These are phyloP conservation scores for Chalaropsis ovoidea DNA, from an alignment of 2,329 filamentous ascomycete genomes.

Conservation along the genomic window DNA sequence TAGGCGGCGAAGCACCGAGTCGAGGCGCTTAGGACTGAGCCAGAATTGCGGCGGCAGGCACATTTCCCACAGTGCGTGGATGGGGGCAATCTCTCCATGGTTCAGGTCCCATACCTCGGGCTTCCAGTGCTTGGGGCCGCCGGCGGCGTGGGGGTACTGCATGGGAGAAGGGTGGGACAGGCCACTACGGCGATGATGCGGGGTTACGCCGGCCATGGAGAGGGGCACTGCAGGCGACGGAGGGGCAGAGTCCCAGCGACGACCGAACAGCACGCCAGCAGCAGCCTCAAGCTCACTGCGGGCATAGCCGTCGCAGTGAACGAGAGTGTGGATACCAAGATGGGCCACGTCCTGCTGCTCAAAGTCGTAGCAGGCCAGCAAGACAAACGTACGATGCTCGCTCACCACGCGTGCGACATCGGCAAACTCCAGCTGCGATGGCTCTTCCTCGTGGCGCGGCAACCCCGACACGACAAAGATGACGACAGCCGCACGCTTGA, in stretches of 20 bases:
- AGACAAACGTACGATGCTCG: constrained; percentile 42
- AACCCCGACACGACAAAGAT: constrained; percentile 49
- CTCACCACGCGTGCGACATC: constrained; percentile 36
- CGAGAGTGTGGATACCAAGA: constrained; percentile 42
- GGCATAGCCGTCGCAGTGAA: constrained; percentile 43
- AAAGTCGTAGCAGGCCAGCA: constrained; percentile 44
- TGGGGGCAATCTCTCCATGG: constrained; percentile 34
- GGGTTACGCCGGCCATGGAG: constrained; percentile 12
- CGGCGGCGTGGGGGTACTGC: constrained; percentile 13
- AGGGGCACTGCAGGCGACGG: constrained; percentile 17
- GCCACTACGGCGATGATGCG: constrained; percentile 16
- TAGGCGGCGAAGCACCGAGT: constrained; percentile 42
- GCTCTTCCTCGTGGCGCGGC: constrained; percentile 38
- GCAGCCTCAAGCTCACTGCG: constrained; percentile 40
- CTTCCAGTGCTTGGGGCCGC: constrained; percentile 32
- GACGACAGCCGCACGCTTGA: constrained; percentile 49
- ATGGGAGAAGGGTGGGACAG: constrained; percentile 10
- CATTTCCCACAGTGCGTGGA: constrained; percentile 41
- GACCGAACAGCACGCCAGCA: constrained; percentile 44
- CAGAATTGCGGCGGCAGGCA: constrained; percentile 40
- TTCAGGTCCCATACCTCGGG: constrained; percentile 35
- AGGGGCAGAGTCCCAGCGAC: constrained; percentile 27
- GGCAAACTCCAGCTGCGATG: constrained; percentile 44
- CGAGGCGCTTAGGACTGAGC: constrained; percentile 37
- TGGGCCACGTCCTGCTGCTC: constrained; percentile 35